phyloP scores from a whole-genome alignment of 208 protist genomes.

The Naegleria gruberi region DNA sequence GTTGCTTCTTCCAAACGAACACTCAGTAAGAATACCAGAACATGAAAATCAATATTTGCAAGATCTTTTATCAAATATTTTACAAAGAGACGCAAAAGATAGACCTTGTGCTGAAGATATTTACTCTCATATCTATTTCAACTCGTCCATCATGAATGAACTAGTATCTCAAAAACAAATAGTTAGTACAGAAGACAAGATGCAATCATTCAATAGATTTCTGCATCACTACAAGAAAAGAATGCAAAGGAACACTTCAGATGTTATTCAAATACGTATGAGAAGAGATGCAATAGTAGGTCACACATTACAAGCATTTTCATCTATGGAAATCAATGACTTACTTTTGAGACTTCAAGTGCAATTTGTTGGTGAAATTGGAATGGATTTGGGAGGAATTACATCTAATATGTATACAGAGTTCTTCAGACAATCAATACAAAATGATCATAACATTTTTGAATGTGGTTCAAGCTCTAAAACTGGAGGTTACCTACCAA shows the following conservation, averaged over 20 bases:
- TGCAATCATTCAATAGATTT: background rate
- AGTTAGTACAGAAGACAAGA: background rate
- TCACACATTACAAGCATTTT: background rate
- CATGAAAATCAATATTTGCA: background rate
- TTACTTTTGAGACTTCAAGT: background rate
- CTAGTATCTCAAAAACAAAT: background rate
- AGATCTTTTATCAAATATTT: background rate
- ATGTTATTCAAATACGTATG: background rate
- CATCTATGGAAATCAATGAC: background rate
- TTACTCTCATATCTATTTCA: background rate
- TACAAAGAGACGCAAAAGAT: background rate
- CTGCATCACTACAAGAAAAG: background rate
- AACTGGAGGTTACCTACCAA: background rate
- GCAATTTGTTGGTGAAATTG: background rate
- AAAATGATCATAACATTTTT: background rate
- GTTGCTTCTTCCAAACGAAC: background rate
- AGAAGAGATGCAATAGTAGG: background rate
- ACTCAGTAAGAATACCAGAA: background rate
- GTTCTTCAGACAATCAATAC: background rate
- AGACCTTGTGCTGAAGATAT: background rate
- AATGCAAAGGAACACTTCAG: background rate
- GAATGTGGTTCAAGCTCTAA: background rate
- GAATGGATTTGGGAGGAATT: background rate
- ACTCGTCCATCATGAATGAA: background rate
- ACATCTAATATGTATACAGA: background rate